Conservation (phyloP, 257 asterid genomes). For the Schizonepeta tenuifolia region DNA sequence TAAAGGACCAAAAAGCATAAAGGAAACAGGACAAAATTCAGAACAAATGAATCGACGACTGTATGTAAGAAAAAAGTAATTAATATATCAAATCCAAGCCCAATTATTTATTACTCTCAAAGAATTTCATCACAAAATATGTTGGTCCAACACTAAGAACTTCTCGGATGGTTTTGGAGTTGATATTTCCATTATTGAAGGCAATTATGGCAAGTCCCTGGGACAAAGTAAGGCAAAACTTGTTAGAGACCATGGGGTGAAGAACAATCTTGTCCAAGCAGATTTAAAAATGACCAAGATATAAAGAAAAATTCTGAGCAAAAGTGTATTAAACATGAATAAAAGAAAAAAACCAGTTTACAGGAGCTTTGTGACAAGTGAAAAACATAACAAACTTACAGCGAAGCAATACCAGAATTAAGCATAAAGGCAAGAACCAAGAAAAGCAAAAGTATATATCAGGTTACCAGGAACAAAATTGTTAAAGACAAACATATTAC, state of each 20-base stretch:
- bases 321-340: background rate
- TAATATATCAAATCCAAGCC: slow-evolving; percentile 25
- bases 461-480: no score
- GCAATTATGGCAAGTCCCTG: slow-evolving; percentile 90
- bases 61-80: background rate
- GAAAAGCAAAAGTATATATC: no score
- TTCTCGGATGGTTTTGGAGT: slow-evolving; percentile 65
- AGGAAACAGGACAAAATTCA: background rate
- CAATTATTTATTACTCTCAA: slow-evolving; percentile 56
- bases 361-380: no score
- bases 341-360: background rate
- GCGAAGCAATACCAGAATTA: no score
- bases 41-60: slow-evolving; percentile 19
- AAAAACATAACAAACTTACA: no score
- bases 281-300: slow-evolving; percentile 23
- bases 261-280: slow-evolving; percentile 21
- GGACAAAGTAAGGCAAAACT: slow-evolving; percentile 24
- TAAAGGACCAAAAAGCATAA: slow-evolving; percentile 31
- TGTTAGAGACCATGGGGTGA: slow-evolving; percentile 12
- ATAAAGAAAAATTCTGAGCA: background rate
- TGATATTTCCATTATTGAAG: slow-evolving; percentile 58
- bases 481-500: no score
- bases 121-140: slow-evolving; percentile 86
- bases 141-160: slow-evolving; percentile 97
- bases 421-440: no score